A percentile compares a stretch with the other conserved stretches of the same genome.
Evolutionary conservation across 176 grass and related monocot genomes (phyloP).

Genomic region (Eragrostis curvula): DNA sequence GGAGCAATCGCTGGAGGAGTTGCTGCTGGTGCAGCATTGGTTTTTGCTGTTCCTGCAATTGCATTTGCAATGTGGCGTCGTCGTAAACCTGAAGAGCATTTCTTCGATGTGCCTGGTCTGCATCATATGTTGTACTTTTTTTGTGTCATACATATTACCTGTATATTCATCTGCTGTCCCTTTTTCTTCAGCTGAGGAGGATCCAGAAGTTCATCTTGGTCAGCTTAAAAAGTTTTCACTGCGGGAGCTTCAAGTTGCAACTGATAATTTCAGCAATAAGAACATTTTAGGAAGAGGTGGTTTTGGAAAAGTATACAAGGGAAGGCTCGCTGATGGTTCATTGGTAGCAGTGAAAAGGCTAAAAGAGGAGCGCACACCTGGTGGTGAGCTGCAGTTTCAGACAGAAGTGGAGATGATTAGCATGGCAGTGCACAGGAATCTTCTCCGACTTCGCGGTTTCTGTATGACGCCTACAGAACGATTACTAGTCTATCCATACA

Average conservation of each 20-base stretch:
- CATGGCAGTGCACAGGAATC: slow-evolving; percentile 72
- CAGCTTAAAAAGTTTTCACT: slow-evolving; percentile 79
- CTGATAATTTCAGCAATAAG: slow-evolving; percentile 63
- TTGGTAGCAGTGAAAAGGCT: slow-evolving; percentile 72
- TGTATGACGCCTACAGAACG: slow-evolving; percentile 76
- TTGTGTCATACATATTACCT: slow-evolving; percentile 20
- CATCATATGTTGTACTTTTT: slow-evolving; percentile 27
- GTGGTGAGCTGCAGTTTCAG: slow-evolving; percentile 71
- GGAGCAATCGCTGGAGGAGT: slow-evolving; percentile 60
- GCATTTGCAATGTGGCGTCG: slow-evolving; percentile 71
- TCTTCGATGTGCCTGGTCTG: slow-evolving; percentile 68
- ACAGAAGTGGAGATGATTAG: slow-evolving; percentile 78
- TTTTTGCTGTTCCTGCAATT: slow-evolving; percentile 66
- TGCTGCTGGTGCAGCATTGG: slow-evolving; percentile 57
- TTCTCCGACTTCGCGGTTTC: slow-evolving; percentile 73
- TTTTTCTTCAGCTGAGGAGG: slow-evolving; percentile 65
- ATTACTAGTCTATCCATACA: slow-evolving; percentile 79
- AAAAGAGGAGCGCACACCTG: slow-evolving; percentile 72
- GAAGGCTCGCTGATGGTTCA: slow-evolving; percentile 71
- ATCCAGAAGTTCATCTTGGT: slow-evolving; percentile 78
- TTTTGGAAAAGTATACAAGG: slow-evolving; percentile 85
- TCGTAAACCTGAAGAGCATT: slow-evolving; percentile 77
- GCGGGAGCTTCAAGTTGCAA: slow-evolving; percentile 73
- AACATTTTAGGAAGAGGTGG: slow-evolving; percentile 76
- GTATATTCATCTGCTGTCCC: slow-evolving; percentile 18